Conservation (phyloP, 148 eudicot genomes). For the Rhododendron ovatum region DNA sequence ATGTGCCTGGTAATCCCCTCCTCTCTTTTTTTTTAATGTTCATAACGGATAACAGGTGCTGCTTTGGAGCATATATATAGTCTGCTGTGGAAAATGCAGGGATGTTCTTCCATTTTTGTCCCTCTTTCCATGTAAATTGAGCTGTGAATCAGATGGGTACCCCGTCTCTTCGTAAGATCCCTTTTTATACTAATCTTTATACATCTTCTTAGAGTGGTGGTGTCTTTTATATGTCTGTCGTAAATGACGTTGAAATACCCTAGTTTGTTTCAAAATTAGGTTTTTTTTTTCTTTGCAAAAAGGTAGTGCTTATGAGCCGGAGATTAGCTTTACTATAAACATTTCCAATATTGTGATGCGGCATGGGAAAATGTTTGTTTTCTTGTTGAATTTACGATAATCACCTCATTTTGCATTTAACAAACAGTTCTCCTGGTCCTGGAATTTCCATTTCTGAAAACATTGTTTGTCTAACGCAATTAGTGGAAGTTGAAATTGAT, state of each 20-base stretch:
- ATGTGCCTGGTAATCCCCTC: conserved; percentile 21
- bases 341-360: neutral
- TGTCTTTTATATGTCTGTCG: neutral
- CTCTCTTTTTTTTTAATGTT: conserved; percentile 12
- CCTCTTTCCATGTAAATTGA: conserved; percentile 25
- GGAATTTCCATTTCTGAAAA: neutral
- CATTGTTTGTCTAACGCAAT: neutral
- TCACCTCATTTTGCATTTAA: neutral
- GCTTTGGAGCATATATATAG: neutral
- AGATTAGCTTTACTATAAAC: neutral
- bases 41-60: conserved; percentile 25
- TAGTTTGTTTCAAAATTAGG: neutral
- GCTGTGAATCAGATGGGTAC: conserved; percentile 16
- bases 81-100: conserved; percentile 11
- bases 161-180: neutral
- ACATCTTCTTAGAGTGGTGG: neutral
- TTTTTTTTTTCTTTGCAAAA: neutral
- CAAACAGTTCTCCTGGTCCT: neutral
- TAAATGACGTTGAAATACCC: neutral
- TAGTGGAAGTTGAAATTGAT: neutral
- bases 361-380: neutral
- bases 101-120: conserved; percentile 7
- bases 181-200: neutral
- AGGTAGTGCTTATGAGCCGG: neutral
- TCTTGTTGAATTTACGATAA: neutral